Percentiles rank a stretch among this genome's conserved stretches.
Evolutionary conservation across 2,329 filamentous ascomycete species (phyloP).

Genomic region (Alternaria arborescens): DNA sequence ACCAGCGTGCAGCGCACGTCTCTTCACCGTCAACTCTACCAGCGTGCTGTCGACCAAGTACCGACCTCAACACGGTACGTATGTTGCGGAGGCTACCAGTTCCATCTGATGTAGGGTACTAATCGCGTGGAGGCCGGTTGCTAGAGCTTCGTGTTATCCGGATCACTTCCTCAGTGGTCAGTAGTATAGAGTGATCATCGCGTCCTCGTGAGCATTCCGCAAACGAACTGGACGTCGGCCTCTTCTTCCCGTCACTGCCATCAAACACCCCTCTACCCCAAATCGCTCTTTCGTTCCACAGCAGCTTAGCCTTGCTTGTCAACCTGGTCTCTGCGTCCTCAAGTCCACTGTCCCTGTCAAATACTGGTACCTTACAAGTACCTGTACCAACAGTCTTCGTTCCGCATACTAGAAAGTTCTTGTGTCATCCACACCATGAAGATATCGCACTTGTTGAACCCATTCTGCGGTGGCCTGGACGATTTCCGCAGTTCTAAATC

Average conservation of each 20-base stretch:
- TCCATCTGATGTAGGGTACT: conserved; percentile 4
- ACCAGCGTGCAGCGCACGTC: conserved; percentile 23
- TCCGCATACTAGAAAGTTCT: not conserved
- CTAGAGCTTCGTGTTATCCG: conserved; percentile 1
- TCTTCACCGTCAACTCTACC: conserved; percentile 11
- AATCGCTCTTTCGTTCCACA: conserved; percentile 32
- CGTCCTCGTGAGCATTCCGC: conserved; percentile 42
- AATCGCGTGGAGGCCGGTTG: conserved; percentile 13
- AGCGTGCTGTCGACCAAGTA: conserved; percentile 1
- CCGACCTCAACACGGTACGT: conserved; percentile 20
- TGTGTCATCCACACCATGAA: conserved; percentile 39
- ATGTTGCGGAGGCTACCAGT: conserved; percentile 12
- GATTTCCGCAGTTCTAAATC: conserved; percentile 24
- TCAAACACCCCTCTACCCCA: conserved; percentile 28
- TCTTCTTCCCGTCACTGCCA: conserved; percentile 31
- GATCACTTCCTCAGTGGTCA: conserved; percentile 26
- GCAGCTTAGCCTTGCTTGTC: conserved; percentile 28
- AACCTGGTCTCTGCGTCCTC: conserved; percentile 21
- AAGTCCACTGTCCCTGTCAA: conserved; percentile 29
- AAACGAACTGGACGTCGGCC: conserved; percentile 37
- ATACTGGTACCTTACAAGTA: conserved; percentile 23
- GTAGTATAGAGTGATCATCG: conserved; percentile 33
- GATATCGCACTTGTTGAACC: conserved; percentile 54
- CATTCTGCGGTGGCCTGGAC: conserved; percentile 32
- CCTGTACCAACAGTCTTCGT: not conserved